phyloP scores from a whole-genome alignment of 768 basidiomycete species.

The Boletus rufocinnamomeus region DNA sequence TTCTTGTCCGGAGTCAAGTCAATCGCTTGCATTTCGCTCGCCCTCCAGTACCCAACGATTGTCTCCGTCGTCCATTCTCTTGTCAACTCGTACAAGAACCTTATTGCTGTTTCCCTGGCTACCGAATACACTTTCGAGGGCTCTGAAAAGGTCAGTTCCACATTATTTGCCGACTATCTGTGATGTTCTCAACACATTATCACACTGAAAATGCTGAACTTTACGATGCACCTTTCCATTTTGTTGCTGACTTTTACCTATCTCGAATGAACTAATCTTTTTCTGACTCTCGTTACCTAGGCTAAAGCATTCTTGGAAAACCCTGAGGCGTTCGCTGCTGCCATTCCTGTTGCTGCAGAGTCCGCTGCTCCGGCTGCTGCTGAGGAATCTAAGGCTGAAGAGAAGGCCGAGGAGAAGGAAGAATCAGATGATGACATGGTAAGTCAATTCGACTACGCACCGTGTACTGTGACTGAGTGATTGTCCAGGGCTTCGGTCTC shows the following conservation, averaged over 20 bases:
- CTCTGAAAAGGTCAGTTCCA: constrained; percentile 75
- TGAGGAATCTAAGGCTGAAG: constrained; percentile 60
- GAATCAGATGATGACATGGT: constrained; percentile 91
- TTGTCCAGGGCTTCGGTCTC: constrained; percentile 82
- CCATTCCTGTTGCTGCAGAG: constrained; percentile 62
- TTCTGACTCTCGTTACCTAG: constrained; percentile 41
- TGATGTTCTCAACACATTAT: constrained; percentile 34
- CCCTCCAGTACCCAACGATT: constrained; percentile 93
- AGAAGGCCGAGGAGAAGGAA: constrained; percentile 83
- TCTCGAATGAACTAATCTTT: background rate
- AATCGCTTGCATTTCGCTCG: constrained; percentile 93
- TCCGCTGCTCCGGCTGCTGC: constrained; percentile 54
- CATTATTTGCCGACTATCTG: constrained; percentile 9
- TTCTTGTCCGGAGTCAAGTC: constrained; percentile 95
- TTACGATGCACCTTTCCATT: constrained; percentile 39
- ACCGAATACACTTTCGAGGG: constrained; percentile 97
- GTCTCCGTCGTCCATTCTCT: constrained; percentile 93
- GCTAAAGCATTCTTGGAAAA: constrained; percentile 97
- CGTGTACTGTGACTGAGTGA: constrained; percentile 1
- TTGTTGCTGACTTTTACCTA: constrained; percentile 32
- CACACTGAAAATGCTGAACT: constrained; percentile 90
- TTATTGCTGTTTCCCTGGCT: constrained; percentile 82
- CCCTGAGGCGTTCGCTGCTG: constrained; percentile 95
- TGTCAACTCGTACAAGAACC: constrained; percentile 99
- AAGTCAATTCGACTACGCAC: constrained; percentile 24